Percentiles rank a stretch among this genome's conserved stretches.
phyloP scores from a whole-genome alignment of 2,329 filamentous ascomycete genomes.

The Fusarium citri region DNA sequence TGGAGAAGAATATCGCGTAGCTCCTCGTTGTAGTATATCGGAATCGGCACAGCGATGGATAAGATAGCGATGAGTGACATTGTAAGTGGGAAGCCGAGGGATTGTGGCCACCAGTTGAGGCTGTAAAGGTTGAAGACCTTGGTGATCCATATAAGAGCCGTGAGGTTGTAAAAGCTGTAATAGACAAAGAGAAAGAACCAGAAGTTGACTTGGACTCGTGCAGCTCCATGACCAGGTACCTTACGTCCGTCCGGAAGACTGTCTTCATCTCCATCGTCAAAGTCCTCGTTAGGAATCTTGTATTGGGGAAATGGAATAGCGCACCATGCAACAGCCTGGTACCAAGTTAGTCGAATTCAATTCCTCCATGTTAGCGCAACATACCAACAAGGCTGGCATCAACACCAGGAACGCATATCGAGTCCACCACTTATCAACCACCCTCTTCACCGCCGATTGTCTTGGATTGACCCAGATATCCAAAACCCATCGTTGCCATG shows the following conservation, averaged over 20 bases:
- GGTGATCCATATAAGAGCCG: slow-evolving; percentile 76
- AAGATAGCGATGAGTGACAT: slow-evolving; percentile 69
- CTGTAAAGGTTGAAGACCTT: slow-evolving; percentile 79
- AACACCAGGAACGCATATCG: slow-evolving; percentile 71
- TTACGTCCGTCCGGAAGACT: slow-evolving; percentile 52
- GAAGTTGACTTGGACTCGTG: slow-evolving; percentile 74
- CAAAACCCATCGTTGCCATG: slow-evolving; percentile 54
- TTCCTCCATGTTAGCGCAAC: slow-evolving; percentile 38
- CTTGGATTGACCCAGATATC: slow-evolving; percentile 72
- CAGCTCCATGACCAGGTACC: slow-evolving; percentile 71
- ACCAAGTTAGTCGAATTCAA: slow-evolving; percentile 11
- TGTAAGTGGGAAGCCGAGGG: slow-evolving; percentile 73
- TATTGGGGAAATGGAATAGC: slow-evolving; percentile 74
- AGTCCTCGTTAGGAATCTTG: slow-evolving; percentile 60
- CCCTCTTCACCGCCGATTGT: slow-evolving; percentile 67
- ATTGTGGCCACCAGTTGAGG: slow-evolving; percentile 77
- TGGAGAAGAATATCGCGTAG: slow-evolving; percentile 66
- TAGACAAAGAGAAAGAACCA: slow-evolving; percentile 79
- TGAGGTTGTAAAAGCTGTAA: slow-evolving; percentile 76
- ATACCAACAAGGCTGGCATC: slow-evolving; percentile 69
- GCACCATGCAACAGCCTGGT: slow-evolving; percentile 72
- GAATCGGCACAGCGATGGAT: slow-evolving; percentile 70
- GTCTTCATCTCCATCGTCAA: slow-evolving; percentile 54
- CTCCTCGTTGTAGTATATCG: slow-evolving; percentile 67
- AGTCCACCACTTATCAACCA: slow-evolving; percentile 72